Percentiles rank a stretch among this genome's conserved stretches.
Evolutionary conservation across 441 rosid species (phyloP).

Genomic region (Lepidium campestre): DNA sequence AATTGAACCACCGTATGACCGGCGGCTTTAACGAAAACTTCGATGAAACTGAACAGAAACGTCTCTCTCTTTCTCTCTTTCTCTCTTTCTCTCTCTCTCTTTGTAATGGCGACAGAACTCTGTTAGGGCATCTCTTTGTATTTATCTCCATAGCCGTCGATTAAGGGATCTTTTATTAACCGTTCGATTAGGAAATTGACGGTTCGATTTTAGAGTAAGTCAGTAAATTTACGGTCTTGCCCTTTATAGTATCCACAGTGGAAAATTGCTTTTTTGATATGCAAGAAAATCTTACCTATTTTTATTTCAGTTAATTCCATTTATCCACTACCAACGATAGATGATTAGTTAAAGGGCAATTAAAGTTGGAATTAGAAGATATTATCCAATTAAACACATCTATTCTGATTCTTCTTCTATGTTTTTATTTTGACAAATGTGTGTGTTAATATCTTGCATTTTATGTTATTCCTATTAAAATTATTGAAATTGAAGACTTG

Average conservation of each 20-base stretch:
- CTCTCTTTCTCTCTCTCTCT: background rate
- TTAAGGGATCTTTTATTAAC: background rate
- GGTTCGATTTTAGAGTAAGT: background rate
- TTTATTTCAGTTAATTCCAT: background rate
- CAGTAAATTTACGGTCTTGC: background rate
- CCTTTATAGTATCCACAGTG: background rate
- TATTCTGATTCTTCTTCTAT: background rate
- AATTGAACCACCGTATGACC: background rate
- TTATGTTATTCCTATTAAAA: background rate
- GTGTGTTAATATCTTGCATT: background rate
- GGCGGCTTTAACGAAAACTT: background rate
- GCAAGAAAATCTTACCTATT: background rate
- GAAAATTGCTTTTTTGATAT: background rate
- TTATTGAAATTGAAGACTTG: background rate
- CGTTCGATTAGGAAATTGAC: conserved; percentile 5
- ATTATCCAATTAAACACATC: background rate
- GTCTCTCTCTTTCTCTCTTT: background rate
- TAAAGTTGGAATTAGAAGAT: background rate
- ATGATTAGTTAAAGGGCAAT: too few species aligned
- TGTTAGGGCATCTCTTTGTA: conserved; percentile 11
- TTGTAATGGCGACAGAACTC: too few species aligned
- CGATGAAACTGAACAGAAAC: background rate
- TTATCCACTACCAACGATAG: background rate
- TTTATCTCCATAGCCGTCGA: background rate
- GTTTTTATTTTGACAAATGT: too few species aligned